These are phyloP conservation scores for Ustilago shanxiensis DNA, from an alignment of 1,284 basidiomycete species.

Conservation along the genomic window DNA sequence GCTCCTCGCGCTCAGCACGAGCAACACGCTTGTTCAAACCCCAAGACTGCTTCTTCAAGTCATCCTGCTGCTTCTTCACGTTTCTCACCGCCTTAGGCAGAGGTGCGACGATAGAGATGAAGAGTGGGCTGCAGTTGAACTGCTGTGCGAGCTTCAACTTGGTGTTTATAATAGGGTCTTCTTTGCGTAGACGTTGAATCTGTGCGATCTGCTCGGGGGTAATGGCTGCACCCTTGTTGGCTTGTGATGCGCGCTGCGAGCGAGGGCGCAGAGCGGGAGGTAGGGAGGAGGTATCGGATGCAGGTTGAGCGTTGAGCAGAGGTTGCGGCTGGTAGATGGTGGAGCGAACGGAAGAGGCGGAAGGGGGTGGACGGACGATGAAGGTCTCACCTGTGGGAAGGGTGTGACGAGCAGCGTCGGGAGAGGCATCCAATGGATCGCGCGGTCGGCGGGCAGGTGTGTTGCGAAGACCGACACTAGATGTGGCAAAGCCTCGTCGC, in stretches of 20 bases:
- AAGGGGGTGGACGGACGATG: conserved; percentile 64
- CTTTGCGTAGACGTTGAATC: conserved; percentile 57
- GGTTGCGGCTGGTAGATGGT: conserved; percentile 46
- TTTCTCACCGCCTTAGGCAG: conserved; percentile 49
- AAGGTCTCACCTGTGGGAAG: conserved; percentile 62
- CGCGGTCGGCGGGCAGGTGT: conserved; percentile 62
- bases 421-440: conserved; percentile 60
- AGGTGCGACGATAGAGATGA: conserved; percentile 65
- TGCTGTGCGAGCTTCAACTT: conserved; percentile 52
- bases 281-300: conserved; percentile 20
- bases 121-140: conserved; percentile 61
- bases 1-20: conserved; percentile 50
- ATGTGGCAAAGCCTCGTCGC: conserved; percentile 49
- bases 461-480: conserved; percentile 50
- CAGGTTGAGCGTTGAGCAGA: conserved; percentile 39
- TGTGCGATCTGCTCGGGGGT: conserved; percentile 55
- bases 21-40: conserved; percentile 64
- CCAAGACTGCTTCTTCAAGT: conserved; percentile 52
- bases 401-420: conserved; percentile 54
- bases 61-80: conserved; percentile 45
- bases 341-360: conserved; percentile 32
- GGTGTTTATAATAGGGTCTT: conserved; percentile 57
- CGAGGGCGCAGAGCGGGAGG: conserved; percentile 49
- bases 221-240: conserved; percentile 18
- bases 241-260: conserved; percentile 10